These are phyloP conservation scores for Acidomyces sp. DNA, from an alignment of 495 filamentous ascomycete species.

Conservation along the genomic window DNA sequence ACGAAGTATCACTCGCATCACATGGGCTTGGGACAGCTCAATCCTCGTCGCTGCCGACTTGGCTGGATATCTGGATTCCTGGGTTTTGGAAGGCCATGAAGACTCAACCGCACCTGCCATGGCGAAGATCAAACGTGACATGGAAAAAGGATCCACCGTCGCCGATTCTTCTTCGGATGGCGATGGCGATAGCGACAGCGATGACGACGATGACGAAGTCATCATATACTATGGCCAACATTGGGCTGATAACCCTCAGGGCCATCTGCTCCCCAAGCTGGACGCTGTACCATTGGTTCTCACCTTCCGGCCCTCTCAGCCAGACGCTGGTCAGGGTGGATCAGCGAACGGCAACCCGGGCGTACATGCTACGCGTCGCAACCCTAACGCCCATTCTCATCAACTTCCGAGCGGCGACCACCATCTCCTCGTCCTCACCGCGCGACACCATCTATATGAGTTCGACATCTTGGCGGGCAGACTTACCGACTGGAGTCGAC, in stretches of 20 bases:
- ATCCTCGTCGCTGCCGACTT: conserved; percentile 69
- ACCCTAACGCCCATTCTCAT: conserved; percentile 35
- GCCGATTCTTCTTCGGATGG: conserved; percentile 41
- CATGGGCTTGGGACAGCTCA: conserved; percentile 70
- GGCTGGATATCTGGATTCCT: conserved; percentile 76
- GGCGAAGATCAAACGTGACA: conserved; percentile 23
- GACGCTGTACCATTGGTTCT: conserved; percentile 54
- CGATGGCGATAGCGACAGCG: conserved; percentile 25
- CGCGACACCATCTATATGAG: conserved; percentile 59
- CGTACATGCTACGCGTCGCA: conserved; percentile 34
- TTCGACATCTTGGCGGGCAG: conserved; percentile 62
- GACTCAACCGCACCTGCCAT: conserved; percentile 29
- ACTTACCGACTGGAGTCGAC: conserved; percentile 71
- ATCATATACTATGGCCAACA: conserved; percentile 30
- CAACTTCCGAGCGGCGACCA: conserved; percentile 37
- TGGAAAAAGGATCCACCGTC: conserved; percentile 22
- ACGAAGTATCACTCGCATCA: conserved; percentile 54
- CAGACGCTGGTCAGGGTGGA: too few relatives aligned
- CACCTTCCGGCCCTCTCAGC: conserved; percentile 53
- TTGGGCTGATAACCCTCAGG: conserved; percentile 57
- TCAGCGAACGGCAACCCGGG: conserved; percentile 33
- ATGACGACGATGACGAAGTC: conserved; percentile 16
- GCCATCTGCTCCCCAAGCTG: conserved; percentile 63
- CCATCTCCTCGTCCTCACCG: conserved; percentile 60
- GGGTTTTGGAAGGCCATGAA: conserved; percentile 50